These are phyloP conservation scores for Citrullus amarus DNA, from an alignment of 306 rosid species.

Conservation along the genomic window DNA sequence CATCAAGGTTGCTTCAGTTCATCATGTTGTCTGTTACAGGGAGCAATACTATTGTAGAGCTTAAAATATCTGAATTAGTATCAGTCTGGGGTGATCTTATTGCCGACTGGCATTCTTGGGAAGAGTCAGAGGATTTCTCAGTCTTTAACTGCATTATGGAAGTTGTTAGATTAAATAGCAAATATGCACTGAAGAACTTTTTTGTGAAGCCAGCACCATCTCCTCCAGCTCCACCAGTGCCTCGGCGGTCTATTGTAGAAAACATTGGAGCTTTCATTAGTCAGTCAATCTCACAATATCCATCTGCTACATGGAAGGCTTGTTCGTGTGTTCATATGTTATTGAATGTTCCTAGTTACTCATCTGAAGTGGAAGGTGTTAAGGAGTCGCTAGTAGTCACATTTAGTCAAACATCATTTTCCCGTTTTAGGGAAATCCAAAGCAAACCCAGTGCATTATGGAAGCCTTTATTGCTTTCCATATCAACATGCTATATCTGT, in stretches of 20 bases:
- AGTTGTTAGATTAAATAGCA: constrained; percentile 42
- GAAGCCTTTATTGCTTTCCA: constrained; percentile 74
- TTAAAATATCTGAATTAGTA: constrained; percentile 55
- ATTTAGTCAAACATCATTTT: constrained; percentile 47
- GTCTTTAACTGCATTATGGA: constrained; percentile 70
- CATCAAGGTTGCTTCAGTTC: constrained; percentile 56
- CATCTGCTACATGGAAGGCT: constrained; percentile 66
- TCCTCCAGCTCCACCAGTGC: constrained; percentile 84
- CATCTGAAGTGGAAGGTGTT: constrained; percentile 48
- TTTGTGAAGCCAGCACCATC: constrained; percentile 43
- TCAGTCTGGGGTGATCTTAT: constrained; percentile 66
- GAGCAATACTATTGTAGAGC: constrained; percentile 43
- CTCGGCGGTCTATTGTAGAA: constrained; percentile 52
- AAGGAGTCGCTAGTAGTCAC: constrained; percentile 48
- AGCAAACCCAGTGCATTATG: constrained; percentile 45
- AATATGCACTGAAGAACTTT: constrained; percentile 39
- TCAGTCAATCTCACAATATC: constrained; percentile 67
- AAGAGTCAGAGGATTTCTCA: constrained; percentile 70
- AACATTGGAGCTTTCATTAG: constrained; percentile 54
- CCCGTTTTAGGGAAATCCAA: constrained; percentile 41
- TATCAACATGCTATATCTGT: constrained; percentile 75
- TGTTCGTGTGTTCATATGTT: constrained; percentile 75
- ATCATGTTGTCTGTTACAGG: constrained; percentile 46
- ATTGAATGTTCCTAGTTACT: constrained; percentile 50
- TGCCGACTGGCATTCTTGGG: constrained; percentile 90